These are phyloP conservation scores for Lactarius quietus DNA, from an alignment of 768 basidiomycete species.

Conservation along the genomic window DNA sequence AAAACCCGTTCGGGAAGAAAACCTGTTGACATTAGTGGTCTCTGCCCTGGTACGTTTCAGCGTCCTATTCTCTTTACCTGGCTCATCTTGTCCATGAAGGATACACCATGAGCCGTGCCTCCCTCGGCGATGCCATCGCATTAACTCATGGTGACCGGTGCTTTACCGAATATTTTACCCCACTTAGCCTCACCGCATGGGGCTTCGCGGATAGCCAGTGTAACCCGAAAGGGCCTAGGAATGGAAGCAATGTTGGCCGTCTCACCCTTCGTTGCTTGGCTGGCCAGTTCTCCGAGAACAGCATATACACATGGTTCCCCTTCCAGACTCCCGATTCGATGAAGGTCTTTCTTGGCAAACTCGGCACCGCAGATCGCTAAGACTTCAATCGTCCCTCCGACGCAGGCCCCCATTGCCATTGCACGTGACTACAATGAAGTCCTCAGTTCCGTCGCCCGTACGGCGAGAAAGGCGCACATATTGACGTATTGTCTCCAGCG, in stretches of 20 bases:
- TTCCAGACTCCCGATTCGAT: constrained; percentile 75
- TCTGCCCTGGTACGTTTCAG: constrained; percentile 65
- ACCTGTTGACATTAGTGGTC: no score
- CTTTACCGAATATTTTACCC: constrained; percentile 79
- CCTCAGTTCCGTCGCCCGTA: constrained; percentile 48
- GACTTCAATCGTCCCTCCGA: constrained; percentile 48
- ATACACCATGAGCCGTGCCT: constrained; percentile 81
- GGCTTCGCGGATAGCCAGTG: constrained; percentile 82
- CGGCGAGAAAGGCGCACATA: constrained; percentile 44
- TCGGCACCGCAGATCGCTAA: constrained; percentile 54
- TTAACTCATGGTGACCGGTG: constrained; percentile 82
- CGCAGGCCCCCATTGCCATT: constrained; percentile 28
- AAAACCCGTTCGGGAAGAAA: constrained; percentile 72
- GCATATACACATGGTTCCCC: constrained; percentile 85
- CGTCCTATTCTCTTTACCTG: not conserved
- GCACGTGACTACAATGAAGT: constrained; percentile 47
- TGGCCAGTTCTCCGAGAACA: constrained; percentile 61
- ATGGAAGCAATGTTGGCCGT: constrained; percentile 71
- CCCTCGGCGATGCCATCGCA: constrained; percentile 81
- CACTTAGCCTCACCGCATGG: constrained; percentile 78
- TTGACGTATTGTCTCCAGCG: constrained; percentile 54
- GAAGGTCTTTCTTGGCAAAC: constrained; percentile 52
- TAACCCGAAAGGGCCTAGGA: constrained; percentile 64
- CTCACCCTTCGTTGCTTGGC: constrained; percentile 74
- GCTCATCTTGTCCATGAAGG: constrained; percentile 36